A percentile compares a stretch with the other conserved stretches of the same genome.
Evolutionary conservation across 2,329 filamentous ascomycete species (phyloP).

Genomic region (Ceratocystis alfenasii): DNA sequence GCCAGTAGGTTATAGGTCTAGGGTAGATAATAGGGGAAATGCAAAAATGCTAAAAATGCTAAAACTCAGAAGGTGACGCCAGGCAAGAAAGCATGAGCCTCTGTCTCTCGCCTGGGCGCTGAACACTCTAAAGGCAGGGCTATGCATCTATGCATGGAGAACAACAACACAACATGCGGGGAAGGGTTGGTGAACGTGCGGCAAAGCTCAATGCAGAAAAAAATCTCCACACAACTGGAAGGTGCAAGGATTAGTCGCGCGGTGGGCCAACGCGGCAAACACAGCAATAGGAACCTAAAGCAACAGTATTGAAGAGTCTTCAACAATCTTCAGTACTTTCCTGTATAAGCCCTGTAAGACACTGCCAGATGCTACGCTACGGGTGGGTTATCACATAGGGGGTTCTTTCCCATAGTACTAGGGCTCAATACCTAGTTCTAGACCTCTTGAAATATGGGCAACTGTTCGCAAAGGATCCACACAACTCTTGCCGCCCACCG

Average conservation of each 20-base stretch:
- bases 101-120: background rate
- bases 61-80: background rate
- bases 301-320: background rate
- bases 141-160: background rate
- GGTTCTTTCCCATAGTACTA: background rate
- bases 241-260: background rate
- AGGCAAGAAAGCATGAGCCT: background rate
- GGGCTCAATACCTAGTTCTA: background rate
- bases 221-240: background rate
- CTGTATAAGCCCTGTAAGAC: background rate
- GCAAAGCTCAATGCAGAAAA: background rate
- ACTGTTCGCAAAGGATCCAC: background rate
- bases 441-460: background rate
- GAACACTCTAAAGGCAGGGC: background rate
- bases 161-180: constrained; percentile 3
- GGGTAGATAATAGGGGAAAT: background rate
- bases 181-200: background rate
- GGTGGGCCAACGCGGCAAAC: background rate
- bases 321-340: background rate
- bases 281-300: background rate
- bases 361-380: background rate
- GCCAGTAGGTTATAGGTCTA: background rate
- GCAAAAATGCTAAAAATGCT: background rate
- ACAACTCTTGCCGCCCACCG: background rate
- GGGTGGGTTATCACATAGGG: background rate